Base-by-base conservation (phyloP, 2,329 filamentous ascomycete species). In the Coniosporium tulheliwenetii region DNA sequence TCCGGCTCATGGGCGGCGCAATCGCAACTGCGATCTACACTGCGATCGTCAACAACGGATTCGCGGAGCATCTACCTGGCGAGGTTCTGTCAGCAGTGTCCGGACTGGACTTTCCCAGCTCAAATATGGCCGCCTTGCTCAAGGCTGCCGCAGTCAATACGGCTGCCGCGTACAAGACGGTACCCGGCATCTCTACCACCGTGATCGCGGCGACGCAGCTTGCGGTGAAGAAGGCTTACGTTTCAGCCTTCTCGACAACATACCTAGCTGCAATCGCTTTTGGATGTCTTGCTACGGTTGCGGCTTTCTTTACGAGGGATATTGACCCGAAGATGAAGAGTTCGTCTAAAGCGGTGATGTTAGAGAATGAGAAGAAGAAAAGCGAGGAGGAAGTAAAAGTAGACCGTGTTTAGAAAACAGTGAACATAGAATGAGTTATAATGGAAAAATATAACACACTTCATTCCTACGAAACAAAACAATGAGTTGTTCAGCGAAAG, bases 21-120 rank as follows among this genome's bases (percentile, higher is more conserved):
- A 51, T 63, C 2, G 58, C 58, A 8, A 60, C 55, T 3, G 58
- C 57, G 26, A 60, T 63, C 41, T 63, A 61, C 50, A 58, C 56
- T 1, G 51, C 55, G 29, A 58, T 63, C 36, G 51, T 54, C 38
- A 50, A 53, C 9, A 55, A 51, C 37, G 47, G 52, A 29, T 58
- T 58, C 47, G 43, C 39, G 10, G 37, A 50, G 43, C 45, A 42
- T 29, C 52, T 51, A 13, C 32, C 2, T 53, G 10, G 30, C 43
- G 14, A 37, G 36, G 12, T 46, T 50, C 9, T 47, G 44, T 16
- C 46, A 52, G 2, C n/a, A 44, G 3, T 52, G 42, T 39, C 49
- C 50, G 5, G 36, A 48, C 4, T 36, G 35, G 13, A 35, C 45
- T 1, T 44, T 56, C 10, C 41, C 44, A 0, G 40, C 40, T 5